These are phyloP conservation scores for Zygosaccharomyces pseudobailii DNA, from an alignment of 1,139 yeast genomes.

Conservation along the genomic window DNA sequence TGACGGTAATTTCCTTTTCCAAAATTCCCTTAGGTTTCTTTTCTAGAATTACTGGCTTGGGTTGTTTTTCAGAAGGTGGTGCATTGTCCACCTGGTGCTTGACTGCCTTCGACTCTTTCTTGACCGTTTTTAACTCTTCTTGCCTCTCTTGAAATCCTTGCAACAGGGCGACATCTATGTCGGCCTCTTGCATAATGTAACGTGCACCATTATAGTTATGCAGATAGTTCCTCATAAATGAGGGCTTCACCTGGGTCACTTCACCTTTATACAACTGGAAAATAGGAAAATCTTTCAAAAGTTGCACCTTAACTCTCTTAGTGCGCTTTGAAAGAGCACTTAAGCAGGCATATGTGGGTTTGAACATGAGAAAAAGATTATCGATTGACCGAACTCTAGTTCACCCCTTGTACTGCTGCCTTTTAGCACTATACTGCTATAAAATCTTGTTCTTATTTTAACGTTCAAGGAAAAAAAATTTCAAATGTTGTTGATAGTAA, in stretches of 20 bases:
- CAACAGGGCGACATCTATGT: slow-evolving; percentile 16
- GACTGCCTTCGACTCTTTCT: slow-evolving; percentile 2
- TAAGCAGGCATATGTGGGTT: slow-evolving; percentile 18
- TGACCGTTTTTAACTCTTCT: not conserved
- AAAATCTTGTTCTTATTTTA: not conserved
- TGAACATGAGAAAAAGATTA: slow-evolving; percentile 19
- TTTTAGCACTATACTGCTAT: not conserved
- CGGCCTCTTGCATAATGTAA: slow-evolving; percentile 43
- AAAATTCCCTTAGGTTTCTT: slow-evolving; percentile 9
- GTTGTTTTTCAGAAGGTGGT: not conserved
- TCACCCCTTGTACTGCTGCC: not conserved
- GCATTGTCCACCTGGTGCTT: not conserved
- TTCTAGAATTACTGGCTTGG: not conserved
- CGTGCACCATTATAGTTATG: slow-evolving; percentile 71
- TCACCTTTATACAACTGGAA: slow-evolving; percentile 63
- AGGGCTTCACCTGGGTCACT: slow-evolving; percentile 70
- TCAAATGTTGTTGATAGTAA: slow-evolving; percentile 1
- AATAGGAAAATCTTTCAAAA: slow-evolving; percentile 58
- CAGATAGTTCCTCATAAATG: slow-evolving; percentile 74
- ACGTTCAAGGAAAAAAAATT: slow-evolving; percentile 7
- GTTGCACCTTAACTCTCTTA: slow-evolving; percentile 61
- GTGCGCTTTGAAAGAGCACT: slow-evolving; percentile 39
- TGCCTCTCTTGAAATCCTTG: slow-evolving; percentile 9
- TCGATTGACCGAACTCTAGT: not conserved
- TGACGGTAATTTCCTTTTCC: slow-evolving; percentile 19